These are phyloP conservation scores for Solanum arcanum DNA, from an alignment of 257 asterid species.

Conservation along the genomic window DNA sequence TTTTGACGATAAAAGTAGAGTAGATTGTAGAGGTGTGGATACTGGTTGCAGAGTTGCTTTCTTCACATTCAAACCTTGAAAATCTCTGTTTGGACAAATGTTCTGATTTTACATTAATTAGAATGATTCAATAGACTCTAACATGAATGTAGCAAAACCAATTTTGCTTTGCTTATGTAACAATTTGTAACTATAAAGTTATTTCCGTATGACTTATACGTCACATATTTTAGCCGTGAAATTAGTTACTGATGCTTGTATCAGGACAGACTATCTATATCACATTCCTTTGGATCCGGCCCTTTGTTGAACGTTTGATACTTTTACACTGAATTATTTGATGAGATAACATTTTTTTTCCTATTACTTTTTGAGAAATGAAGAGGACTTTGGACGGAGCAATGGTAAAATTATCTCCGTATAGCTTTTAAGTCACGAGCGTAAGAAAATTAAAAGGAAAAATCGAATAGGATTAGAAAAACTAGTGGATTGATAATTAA, in stretches of 20 bases:
- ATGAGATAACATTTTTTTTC: background rate
- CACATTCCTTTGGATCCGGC: background rate
- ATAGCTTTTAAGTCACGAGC: background rate
- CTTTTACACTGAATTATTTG: background rate
- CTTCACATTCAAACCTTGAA: background rate
- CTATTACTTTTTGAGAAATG: background rate
- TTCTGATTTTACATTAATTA: background rate
- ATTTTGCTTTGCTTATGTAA: background rate
- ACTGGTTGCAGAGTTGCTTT: background rate
- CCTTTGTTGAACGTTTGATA: background rate
- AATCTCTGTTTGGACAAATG: background rate
- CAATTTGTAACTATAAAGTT: background rate
- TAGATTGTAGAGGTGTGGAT: background rate
- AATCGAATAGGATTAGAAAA: background rate
- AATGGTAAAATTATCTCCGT: background rate
- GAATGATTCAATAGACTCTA: background rate
- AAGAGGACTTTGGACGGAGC: background rate
- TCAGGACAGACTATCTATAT: background rate
- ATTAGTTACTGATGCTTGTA: background rate
- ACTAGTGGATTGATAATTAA: background rate
- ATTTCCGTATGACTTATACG: background rate
- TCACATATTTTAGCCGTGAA: background rate
- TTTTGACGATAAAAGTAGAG: background rate
- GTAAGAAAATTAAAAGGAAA: background rate
- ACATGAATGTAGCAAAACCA: background rate